Evolutionary conservation across 108 stramenopile genomes (phyloP).

Genomic region (Chaetoceros muelleri): DNA sequence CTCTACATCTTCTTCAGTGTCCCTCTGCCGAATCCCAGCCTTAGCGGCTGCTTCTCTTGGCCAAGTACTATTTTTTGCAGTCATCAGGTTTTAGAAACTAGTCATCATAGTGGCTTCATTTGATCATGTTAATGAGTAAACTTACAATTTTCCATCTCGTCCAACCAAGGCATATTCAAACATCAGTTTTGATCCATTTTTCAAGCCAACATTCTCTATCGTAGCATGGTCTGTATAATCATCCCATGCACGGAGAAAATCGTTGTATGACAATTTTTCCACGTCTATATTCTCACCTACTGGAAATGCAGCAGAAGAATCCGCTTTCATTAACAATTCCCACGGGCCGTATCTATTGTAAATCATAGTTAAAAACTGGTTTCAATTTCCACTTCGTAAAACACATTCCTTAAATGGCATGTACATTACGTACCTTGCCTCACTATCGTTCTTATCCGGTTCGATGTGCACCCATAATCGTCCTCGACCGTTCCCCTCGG

Average conservation of each 20-base stretch:
- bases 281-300: conserved; percentile 4
- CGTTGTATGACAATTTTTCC: not conserved
- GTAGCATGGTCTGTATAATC: conserved; percentile 57
- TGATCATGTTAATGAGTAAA: not conserved
- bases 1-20: conserved; percentile 58
- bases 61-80: conserved; percentile 29
- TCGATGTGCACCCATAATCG: conserved; percentile 60
- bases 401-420: too few species aligned
- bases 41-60: conserved; percentile 83
- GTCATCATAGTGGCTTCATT: not conserved
- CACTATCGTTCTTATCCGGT: conserved; percentile 7
- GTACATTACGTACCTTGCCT: not conserved
- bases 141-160: conserved; percentile 40
- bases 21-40: conserved; percentile 47
- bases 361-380: too few species aligned
- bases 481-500: conserved; percentile 50
- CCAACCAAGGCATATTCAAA: conserved; percentile 58
- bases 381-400: too few species aligned
- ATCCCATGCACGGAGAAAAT: conserved; percentile 29
- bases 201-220: conserved; percentile 52
- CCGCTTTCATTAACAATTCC: conserved; percentile 59
- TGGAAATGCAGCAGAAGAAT: conserved; percentile 41
- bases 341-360: conserved; percentile 79
- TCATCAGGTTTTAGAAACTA: not conserved
- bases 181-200: conserved; percentile 56